Evolutionary conservation across 1,284 basidiomycete species (phyloP), one percentile per base, ranked within the genome.

Genomic region (Rugosomyces carneus): DNA sequence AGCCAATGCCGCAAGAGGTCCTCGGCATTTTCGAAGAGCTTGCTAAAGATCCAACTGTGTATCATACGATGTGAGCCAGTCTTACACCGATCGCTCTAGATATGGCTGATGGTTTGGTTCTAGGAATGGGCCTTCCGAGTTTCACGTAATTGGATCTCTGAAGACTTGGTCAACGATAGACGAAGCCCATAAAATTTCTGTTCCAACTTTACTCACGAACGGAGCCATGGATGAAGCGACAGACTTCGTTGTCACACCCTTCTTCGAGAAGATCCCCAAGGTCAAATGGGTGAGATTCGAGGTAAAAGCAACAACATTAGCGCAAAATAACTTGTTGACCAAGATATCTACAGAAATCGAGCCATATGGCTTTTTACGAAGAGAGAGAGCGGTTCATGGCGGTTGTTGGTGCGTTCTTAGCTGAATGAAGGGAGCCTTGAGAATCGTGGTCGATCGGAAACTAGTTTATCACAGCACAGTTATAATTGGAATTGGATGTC

Each of bases 121-220:
- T 43, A 80, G 76, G 72, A 67, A 71, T 23, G 76, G 79, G 4
- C 72, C 75, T 0, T 72, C 69, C 23, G 73, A 76, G 44, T 78
- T 78, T 54, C 53, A 66, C 44, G 62, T 76, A 47, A 65, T 61
- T 1, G 77, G 76, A 1, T 63, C 67, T 3, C 59, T 81, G 40
- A 76, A 70, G 54, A 60, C 61, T 3, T 81, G 76, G 76, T 64
- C 63, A 7, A 62, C 77, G 36, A 56, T 73, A 9, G 60, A 69
- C 15, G 61, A 71, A 4, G 47, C 74, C 18, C 63, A 69, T 54
- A 58, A 73, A 35, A 75, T 81, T 52, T 57, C 53, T 2, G 68
- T 65, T 2, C 67, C 75, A 2, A 78, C 75, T 1, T 59, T 80
- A n/a, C 49, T 82, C 19, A 58, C 73, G 35, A 81, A 78, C 42